phyloP scores from a whole-genome alignment of 495 filamentous ascomycete genomes.

The Penicillium riverlandense region DNA sequence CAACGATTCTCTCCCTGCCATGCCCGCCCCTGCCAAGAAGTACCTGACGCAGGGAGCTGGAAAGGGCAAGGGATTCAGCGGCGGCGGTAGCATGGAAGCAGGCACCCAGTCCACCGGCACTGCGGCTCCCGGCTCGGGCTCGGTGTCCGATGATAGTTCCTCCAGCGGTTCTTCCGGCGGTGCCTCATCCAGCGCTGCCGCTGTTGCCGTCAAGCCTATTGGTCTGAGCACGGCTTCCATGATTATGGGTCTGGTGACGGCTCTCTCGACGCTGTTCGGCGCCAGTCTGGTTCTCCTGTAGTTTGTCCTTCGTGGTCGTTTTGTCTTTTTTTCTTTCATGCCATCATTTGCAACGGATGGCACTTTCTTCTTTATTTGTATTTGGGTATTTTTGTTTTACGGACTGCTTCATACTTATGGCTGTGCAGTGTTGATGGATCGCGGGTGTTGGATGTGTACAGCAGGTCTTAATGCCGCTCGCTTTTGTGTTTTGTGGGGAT shows the following conservation, averaged over 20 bases:
- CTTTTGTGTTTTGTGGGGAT: too few species aligned
- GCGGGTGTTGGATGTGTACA: too few species aligned
- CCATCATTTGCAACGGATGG: too few species aligned
- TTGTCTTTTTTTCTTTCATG: too few species aligned
- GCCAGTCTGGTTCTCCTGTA: constrained; percentile 46
- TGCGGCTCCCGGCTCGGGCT: constrained; percentile 56
- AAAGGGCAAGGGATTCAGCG: constrained; percentile 60
- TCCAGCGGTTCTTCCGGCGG: constrained; percentile 20
- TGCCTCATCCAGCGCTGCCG: constrained; percentile 35
- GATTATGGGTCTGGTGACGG: constrained; percentile 44
- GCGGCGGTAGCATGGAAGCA: constrained; percentile 64
- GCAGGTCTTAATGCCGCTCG: too few species aligned
- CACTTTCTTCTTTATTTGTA: too few species aligned
- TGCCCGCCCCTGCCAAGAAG: constrained; percentile 60
- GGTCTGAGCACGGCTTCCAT: constrained; percentile 48
- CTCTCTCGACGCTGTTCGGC: constrained; percentile 56
- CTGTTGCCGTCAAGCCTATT: constrained; percentile 34
- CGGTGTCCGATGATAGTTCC: constrained; percentile 24
- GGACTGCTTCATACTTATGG: too few species aligned
- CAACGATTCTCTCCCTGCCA: constrained; percentile 59
- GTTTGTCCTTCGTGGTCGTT: not conserved
- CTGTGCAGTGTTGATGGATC: too few species aligned
- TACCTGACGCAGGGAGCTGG: constrained; percentile 72
- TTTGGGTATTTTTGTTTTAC: too few species aligned
- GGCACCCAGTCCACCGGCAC: constrained; percentile 54